Evolutionary conservation across 768 basidiomycete genomes (phyloP), one percentile per base, ranked within the genome.

Genomic region (Tylopilus rubrobrunneus): DNA sequence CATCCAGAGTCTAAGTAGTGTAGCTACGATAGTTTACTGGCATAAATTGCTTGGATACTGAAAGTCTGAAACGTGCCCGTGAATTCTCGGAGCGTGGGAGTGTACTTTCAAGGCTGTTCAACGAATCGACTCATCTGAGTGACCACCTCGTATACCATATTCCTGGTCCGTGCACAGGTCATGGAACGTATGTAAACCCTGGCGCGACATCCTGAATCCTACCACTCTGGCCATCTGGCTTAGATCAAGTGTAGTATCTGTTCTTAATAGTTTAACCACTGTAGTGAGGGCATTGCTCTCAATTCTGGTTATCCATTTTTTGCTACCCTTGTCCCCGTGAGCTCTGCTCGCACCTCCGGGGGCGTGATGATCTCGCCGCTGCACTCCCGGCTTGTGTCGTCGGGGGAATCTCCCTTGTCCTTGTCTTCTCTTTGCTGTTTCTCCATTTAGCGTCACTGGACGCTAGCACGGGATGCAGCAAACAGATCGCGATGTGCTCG

Each of bases 161-260:
- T 37, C 15, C 6, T 56, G 56, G 56, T 59, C 58, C 33, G 58
- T 59, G 58, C 49, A 42, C 56, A 28, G 0, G 0, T 9, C 25
- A 1, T 7, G 15, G 43, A 45, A 48, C 15, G n/a, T 54, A 19
- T 19, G 19, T 59, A 55, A 45, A 36, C 34, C 33, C 3, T 4
- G 5, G 34, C 2, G n/a, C 9, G 47, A 54, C 29, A 14, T 0
- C 74, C 0, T 11, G 41, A 21, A 46, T 55, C 79, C 80, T 48
- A 57, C 60, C 59, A 64, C 56, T 60, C 58, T 67, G 79, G 79
- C 79, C 79, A 79, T 77, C 79, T 81, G 81, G 82, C 81, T 83
- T 82, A 82, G 82, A 83, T 83, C 82, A 83, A 83, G 82, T 83
- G 82, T 83, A 83, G 82, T 83, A 83, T 83, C 82, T 83, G 81